Conservation (phyloP, 345 rosid genomes). For the Eutrema heterophyllum region DNA sequence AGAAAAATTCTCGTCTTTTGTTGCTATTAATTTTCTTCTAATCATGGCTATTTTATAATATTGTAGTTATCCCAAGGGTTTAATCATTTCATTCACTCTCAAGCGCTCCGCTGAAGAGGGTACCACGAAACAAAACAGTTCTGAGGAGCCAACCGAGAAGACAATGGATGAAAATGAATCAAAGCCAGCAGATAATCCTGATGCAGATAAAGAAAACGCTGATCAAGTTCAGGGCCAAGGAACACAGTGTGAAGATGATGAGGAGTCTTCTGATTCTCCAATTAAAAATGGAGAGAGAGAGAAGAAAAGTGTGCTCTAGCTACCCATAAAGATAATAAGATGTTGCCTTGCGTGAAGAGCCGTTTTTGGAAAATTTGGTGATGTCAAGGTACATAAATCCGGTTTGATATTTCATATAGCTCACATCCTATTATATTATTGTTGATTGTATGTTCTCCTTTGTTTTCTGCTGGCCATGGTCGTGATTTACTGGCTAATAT, state of each 20-base stretch:
- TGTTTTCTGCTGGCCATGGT: not conserved
- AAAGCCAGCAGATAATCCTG: constrained; percentile 36
- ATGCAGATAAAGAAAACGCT: constrained; percentile 29
- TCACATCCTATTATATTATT: not conserved
- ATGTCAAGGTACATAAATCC: constrained; percentile 58
- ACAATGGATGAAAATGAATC: constrained; percentile 27
- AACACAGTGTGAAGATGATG: constrained; percentile 35
- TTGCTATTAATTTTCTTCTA: constrained; percentile 1
- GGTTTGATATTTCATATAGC: not conserved
- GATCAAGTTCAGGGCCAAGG: constrained; percentile 40
- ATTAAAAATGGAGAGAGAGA: constrained; percentile 37
- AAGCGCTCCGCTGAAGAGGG: constrained; percentile 44
- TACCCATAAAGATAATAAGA: constrained; percentile 49
- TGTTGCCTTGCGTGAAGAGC: constrained; percentile 85
- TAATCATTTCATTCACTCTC: constrained; percentile 74
- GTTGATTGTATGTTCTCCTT: not conserved
- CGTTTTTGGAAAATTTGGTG: constrained; percentile 63
- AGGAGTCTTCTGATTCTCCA: constrained; percentile 43
- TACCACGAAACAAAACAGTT: constrained; percentile 33
- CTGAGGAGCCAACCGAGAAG: constrained; percentile 31
- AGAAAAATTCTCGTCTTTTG: not conserved
- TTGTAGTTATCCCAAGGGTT: constrained; percentile 78
- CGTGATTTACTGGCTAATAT: not conserved
- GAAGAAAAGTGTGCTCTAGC: constrained; percentile 44
- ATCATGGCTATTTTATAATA: constrained; percentile 4